phyloP scores from a whole-genome alignment of 2,329 filamentous ascomycete genomes.

The Byssothecium circinans region DNA sequence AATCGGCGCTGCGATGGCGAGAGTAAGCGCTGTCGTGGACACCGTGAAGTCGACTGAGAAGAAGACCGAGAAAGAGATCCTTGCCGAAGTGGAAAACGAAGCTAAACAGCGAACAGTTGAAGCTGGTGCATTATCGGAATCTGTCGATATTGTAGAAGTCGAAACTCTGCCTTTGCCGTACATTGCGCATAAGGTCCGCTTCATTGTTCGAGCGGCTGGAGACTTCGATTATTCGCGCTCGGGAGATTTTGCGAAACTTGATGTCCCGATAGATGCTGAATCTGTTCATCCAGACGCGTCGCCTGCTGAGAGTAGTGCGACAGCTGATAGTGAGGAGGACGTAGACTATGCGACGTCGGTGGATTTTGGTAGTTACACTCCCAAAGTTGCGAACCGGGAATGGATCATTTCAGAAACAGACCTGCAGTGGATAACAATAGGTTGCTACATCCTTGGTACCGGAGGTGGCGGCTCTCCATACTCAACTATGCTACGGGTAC shows the following conservation, averaged over 20 bases:
- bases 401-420: conserved; percentile 53
- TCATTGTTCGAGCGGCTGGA: conserved; percentile 61
- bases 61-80: conserved; percentile 33
- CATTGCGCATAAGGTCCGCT: conserved; percentile 53
- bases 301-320: conserved; percentile 2
- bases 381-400: conserved; percentile 41
- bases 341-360: conserved; percentile 19
- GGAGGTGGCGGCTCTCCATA: conserved; percentile 54
- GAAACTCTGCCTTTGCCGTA: conserved; percentile 59
- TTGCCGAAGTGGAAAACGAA: conserved; percentile 43
- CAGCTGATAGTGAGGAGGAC: conserved; percentile 21
- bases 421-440: conserved; percentile 50
- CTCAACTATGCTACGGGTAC: conserved; percentile 47
- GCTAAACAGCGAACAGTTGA: conserved; percentile 44
- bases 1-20: conserved; percentile 64
- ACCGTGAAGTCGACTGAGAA: conserved; percentile 45
- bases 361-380: conserved; percentile 44
- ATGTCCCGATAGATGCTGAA: conserved; percentile 8
- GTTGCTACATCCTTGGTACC: conserved; percentile 54
- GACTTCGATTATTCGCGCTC: conserved; percentile 46
- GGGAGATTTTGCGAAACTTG: conserved; percentile 28
- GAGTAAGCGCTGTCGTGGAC: conserved; percentile 54
- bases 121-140: conserved; percentile 38
- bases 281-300: conserved; percentile 17
- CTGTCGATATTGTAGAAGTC: conserved; percentile 37